These are phyloP conservation scores for Populus euphratica DNA, from an alignment of 345 rosid species.

Conservation along the genomic window DNA sequence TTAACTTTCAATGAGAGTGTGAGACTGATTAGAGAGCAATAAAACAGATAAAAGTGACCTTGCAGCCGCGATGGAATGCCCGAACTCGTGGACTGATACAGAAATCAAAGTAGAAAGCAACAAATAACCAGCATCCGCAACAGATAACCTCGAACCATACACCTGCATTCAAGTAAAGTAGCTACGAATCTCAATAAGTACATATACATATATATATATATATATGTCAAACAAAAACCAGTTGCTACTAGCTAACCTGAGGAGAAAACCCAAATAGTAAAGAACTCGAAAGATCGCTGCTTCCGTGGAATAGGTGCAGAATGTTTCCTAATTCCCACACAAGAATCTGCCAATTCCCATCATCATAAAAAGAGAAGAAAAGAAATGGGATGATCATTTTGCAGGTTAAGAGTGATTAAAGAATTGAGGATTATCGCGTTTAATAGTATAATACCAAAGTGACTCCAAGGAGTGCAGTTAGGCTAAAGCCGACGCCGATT, in stretches of 20 bases:
- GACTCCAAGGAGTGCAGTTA: slow-evolving; percentile 51
- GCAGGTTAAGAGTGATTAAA: not conserved
- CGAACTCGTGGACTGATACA: slow-evolving; percentile 73
- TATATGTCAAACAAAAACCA: too few relatives aligned
- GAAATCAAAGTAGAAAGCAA: slow-evolving; percentile 62
- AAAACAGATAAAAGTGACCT: slow-evolving; percentile 36
- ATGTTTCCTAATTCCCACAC: slow-evolving; percentile 31
- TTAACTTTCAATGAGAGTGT: not conserved
- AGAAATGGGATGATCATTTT: not conserved
- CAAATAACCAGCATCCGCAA: slow-evolving; percentile 44
- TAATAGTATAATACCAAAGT: slow-evolving; percentile 22
- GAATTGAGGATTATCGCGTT: not conserved
- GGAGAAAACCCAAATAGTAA: slow-evolving; percentile 25
- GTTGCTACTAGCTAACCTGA: not conserved
- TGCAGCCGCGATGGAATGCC: slow-evolving; percentile 88
- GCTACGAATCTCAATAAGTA: not conserved
- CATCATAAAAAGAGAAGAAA: not conserved
- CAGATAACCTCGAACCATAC: slow-evolving; percentile 41
- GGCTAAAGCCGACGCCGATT: slow-evolving; percentile 67
- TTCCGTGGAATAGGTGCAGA: slow-evolving; percentile 11
- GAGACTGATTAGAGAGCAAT: not conserved
- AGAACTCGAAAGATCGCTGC: slow-evolving; percentile 1
- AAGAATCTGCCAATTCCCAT: slow-evolving; percentile 14
- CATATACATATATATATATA: too few relatives aligned
- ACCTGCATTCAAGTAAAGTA: slow-evolving; percentile 24